These are phyloP conservation scores for Litsea cubeba DNA, from an alignment of 164 flowering plant genomes.

Conservation along the genomic window DNA sequence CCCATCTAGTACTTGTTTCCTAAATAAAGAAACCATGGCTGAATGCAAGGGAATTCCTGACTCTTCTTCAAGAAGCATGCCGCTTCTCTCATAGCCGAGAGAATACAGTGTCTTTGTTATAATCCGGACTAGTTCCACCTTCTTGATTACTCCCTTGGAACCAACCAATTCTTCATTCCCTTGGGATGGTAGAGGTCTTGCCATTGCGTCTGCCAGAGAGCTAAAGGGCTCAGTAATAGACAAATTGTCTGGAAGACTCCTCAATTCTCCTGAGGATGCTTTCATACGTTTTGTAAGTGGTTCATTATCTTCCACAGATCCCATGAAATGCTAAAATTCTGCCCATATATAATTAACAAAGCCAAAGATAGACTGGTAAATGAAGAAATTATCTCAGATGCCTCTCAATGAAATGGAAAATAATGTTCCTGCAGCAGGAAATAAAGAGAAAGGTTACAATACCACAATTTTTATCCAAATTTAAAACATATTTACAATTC, in stretches of 20 bases:
- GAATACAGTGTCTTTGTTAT: conserved; percentile 70
- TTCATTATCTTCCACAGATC: conserved; percentile 79
- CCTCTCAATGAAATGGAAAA: not conserved
- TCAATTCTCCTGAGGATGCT: conserved; percentile 38
- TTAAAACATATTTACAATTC: conserved; percentile 3
- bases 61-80: conserved; percentile 77
- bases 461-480: no score
- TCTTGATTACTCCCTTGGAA: conserved; percentile 56
- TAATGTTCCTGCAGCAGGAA: no score
- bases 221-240: conserved; percentile 38
- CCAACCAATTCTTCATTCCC: conserved; percentile 66
- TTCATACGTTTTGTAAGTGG: conserved; percentile 82
- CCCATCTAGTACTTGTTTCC: conserved; percentile 60
- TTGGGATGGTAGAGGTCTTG: conserved; percentile 52
- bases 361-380: conserved; percentile 5
- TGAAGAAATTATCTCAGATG: not conserved
- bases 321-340: conserved; percentile 85
- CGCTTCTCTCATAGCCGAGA: conserved; percentile 63
- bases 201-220: conserved; percentile 62
- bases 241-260: conserved; percentile 33
- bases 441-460: not conserved
- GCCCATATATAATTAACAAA: conserved; percentile 59
- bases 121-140: conserved; percentile 62
- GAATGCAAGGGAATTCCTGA: conserved; percentile 81
- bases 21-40: conserved; percentile 39